These are phyloP conservation scores for Prorocentrum cordatum DNA, from an alignment of 169 alveolate species.

Conservation along the genomic window DNA sequence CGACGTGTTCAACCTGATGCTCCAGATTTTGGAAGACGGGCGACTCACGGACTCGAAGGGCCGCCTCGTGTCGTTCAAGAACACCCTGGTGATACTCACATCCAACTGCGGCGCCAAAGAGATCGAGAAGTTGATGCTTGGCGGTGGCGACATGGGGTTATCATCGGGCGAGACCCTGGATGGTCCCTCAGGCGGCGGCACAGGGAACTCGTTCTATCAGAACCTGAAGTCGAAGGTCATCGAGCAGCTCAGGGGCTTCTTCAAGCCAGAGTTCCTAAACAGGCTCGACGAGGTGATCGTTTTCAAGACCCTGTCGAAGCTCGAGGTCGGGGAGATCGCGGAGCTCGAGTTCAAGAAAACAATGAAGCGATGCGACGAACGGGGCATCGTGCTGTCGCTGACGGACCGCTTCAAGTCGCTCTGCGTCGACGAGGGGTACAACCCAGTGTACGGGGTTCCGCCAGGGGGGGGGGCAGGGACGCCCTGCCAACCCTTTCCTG, in stretches of 20 bases:
- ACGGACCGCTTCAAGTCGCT: slow-evolving; percentile 57
- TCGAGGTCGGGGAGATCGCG: slow-evolving; percentile 42
- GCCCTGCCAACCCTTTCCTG: too few species aligned
- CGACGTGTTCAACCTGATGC: slow-evolving; percentile 82
- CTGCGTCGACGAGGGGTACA: slow-evolving; percentile 34
- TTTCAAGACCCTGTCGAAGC: slow-evolving; percentile 47
- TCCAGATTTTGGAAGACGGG: slow-evolving; percentile 84
- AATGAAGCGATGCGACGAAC: slow-evolving; percentile 47
- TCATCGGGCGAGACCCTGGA: too few species aligned
- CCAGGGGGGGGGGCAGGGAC: too few species aligned
- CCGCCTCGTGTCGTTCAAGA: slow-evolving; percentile 81
- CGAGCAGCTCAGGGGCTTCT: slow-evolving; percentile 60
- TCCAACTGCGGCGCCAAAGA: too few species aligned
- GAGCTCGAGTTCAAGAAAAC: slow-evolving; percentile 64
- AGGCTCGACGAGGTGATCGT: slow-evolving; percentile 82
- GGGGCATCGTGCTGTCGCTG: slow-evolving; percentile 38
- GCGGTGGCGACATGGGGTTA: slow-evolving; percentile 30
- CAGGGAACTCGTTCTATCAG: slow-evolving; percentile 25
- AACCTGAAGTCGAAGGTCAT: slow-evolving; percentile 46
- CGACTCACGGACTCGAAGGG: slow-evolving; percentile 84
- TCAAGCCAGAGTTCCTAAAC: slow-evolving; percentile 85
- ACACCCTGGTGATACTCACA: too few species aligned
- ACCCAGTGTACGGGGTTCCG: too few species aligned
- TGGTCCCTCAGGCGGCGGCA: slow-evolving; percentile 5
- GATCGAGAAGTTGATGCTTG: slow-evolving; percentile 51